Base-by-base conservation (phyloP, 768 basidiomycete genomes). In the Rhizopogon rudus region DNA sequence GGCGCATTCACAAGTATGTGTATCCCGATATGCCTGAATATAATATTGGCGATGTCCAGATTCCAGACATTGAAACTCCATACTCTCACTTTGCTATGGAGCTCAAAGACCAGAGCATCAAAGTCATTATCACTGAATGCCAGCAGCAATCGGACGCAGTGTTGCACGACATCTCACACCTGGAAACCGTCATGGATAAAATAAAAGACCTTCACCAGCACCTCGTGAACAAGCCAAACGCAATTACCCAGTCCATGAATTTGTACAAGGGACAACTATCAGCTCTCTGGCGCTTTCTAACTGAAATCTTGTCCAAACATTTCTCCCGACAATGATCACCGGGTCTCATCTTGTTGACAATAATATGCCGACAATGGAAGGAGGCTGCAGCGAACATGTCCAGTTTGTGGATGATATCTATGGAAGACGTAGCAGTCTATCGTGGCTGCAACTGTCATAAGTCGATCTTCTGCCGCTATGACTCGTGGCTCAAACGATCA, bases 241-340 rank as follows among this genome's bases (percentile, higher is more conserved):
- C 57, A 44, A 55, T 67, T 14, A 22, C 40, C 1, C 14, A 40
- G 17, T 67, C 63, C 12, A 59, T 68, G 52, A 37, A 59, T 3
- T 50, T 37, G 2, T 65, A 71, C 48, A 57, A 37, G 14, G 59
- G 65, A 2, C 59, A 70, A 0, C 33, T 63, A 28, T 63, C 65
- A 7, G 59, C 60, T 39, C 75, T 81, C 54, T 63, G 68, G 50
- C 57, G 61, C 13, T 66, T 82, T 6, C 79, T 80, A 5, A 44
- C 74, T 1, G 81, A 82, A 61, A 62, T 81, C 3, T 70, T 73
- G 29, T 70, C 73, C 37, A 75, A 80, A 63, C 75, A 82, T 37
- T 81, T 81, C 60, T 74, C 4, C 25, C 4, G 25, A 25, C 25
- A 25, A 25, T 5, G 25, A 25, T 25, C 25, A 25, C 25, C 25